These are phyloP conservation scores for Rhizopogon parksii DNA, from an alignment of 1,284 basidiomycete species.

Conservation along the genomic window DNA sequence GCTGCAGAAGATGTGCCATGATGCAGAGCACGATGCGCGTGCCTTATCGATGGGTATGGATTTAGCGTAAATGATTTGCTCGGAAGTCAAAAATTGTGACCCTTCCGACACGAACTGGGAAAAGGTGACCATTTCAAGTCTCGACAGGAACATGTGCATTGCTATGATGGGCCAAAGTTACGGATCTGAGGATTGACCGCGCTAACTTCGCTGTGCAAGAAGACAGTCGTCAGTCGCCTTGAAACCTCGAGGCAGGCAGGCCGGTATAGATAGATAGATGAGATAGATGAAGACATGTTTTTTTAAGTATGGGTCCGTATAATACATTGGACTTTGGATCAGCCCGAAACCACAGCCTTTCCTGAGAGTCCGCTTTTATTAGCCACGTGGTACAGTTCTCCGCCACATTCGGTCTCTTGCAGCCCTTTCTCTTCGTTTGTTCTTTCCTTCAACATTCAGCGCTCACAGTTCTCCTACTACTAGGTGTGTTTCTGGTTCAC, in stretches of 20 bases:
- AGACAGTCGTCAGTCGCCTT: slow-evolving; percentile 5
- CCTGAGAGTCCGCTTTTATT: slow-evolving; percentile 1
- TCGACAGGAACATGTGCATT: slow-evolving; percentile 6
- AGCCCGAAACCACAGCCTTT: slow-evolving; percentile 6
- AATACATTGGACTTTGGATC: slow-evolving; percentile 2
- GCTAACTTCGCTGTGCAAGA: slow-evolving; percentile 7
- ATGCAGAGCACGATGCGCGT: slow-evolving; percentile 25
- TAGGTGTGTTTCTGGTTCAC: slow-evolving; percentile 1
- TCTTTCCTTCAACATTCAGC: slow-evolving; percentile 2
- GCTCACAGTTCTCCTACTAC: slow-evolving; percentile 2
- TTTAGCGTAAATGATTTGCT: slow-evolving; percentile 4
- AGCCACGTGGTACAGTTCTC: slow-evolving; percentile 10
- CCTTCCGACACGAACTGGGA: background rate
- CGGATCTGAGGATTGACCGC: slow-evolving; percentile 3
- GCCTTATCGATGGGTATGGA: slow-evolving; percentile 19
- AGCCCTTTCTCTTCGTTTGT: slow-evolving; percentile 12
- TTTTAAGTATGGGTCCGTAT: slow-evolving; percentile 17
- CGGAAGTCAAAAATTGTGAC: background rate
- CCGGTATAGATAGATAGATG: slow-evolving; percentile 1
- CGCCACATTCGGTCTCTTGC: slow-evolving; percentile 12
- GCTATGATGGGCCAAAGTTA: too few species aligned
- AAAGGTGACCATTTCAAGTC: slow-evolving; percentile 4
- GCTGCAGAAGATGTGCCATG: slow-evolving; percentile 23
- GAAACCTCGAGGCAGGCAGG: slow-evolving; percentile 21
- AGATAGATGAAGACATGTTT: slow-evolving; percentile 2